Percentiles rank a stretch among this genome's conserved stretches.
phyloP scores from a whole-genome alignment of 78 protist species.

The Speleostelium caveatum region DNA sequence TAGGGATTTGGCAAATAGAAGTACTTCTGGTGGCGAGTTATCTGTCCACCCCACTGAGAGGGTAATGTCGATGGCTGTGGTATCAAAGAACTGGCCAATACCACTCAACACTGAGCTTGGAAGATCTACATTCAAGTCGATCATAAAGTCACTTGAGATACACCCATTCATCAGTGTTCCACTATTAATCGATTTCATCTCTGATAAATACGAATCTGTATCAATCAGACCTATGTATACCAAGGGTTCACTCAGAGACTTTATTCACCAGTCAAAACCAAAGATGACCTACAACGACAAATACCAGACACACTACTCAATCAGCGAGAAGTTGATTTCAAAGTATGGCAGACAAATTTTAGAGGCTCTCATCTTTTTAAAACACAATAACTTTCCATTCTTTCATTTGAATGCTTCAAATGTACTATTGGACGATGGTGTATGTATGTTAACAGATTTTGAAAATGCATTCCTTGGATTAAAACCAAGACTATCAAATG shows the following conservation, averaged over 20 bases:
- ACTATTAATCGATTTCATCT: slow-evolving; percentile 33
- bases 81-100: slow-evolving; percentile 55
- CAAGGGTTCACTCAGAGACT: slow-evolving; percentile 64
- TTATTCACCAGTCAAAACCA: slow-evolving; percentile 53
- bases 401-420: slow-evolving; percentile 54
- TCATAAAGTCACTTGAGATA: slow-evolving; percentile 50
- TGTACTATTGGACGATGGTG: slow-evolving; percentile 35
- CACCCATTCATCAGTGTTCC: slow-evolving; percentile 72
- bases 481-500: slow-evolving; percentile 53
- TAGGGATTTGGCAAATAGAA: background rate
- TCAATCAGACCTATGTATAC: slow-evolving; percentile 50
- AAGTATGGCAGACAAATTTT: slow-evolving; percentile 66
- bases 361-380: slow-evolving; percentile 45
- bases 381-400: slow-evolving; percentile 44
- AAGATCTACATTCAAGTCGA: slow-evolving; percentile 16
- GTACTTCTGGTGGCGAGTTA: background rate
- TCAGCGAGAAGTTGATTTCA: slow-evolving; percentile 37
- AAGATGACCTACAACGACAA: slow-evolving; percentile 26
- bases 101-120: slow-evolving; percentile 44
- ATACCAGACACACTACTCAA: slow-evolving; percentile 22
- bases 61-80: slow-evolving; percentile 55
- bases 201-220: slow-evolving; percentile 15
- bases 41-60: background rate
- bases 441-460: slow-evolving; percentile 66
- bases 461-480: slow-evolving; percentile 74